Evolutionary conservation across 352 stramenopile species (phyloP).

Genomic region (Phytophthora crassamura): DNA sequence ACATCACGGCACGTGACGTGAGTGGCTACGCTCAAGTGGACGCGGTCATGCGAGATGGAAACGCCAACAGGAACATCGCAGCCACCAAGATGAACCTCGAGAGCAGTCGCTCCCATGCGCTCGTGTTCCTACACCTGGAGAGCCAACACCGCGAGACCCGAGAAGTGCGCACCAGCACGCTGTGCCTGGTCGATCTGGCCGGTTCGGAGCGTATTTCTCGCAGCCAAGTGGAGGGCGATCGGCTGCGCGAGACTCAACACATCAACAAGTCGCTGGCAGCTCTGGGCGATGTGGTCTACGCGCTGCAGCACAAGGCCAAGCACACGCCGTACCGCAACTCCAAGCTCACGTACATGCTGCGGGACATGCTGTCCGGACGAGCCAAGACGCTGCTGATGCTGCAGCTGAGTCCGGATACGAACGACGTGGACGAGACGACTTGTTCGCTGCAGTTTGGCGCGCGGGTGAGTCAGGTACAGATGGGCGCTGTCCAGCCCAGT

Average conservation of each 20-base stretch:
- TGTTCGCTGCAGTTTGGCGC: constrained; percentile 92
- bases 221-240: constrained; percentile 84
- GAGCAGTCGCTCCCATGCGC: constrained; percentile 85
- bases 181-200: constrained; percentile 98
- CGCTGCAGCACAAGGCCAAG: constrained; percentile 91
- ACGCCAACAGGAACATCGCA: constrained; percentile 84
- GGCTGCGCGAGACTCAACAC: constrained; percentile 96
- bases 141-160: constrained; percentile 76
- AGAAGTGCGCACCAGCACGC: constrained; percentile 81
- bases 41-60: constrained; percentile 72
- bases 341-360: constrained; percentile 95
- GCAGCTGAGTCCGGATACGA: constrained; percentile 83
- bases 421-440: constrained; percentile 88
- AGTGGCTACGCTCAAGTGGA: constrained; percentile 75
- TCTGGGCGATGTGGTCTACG: constrained; percentile 97
- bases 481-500: constrained; percentile 84
- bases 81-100: constrained; percentile 89
- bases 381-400: constrained; percentile 95
- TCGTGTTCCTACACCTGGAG: constrained; percentile 82
- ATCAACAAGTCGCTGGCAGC: constrained; percentile 99
- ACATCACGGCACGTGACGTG: constrained; percentile 68
- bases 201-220: constrained; percentile 95
- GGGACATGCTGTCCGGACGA: constrained; percentile 91
- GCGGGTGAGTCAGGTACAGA: constrained; percentile 90
- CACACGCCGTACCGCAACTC: constrained; percentile 96